These are phyloP conservation scores for Backusella luteola DNA, from an alignment of 192 early-diverging fungal species.

Conservation along the genomic window DNA sequence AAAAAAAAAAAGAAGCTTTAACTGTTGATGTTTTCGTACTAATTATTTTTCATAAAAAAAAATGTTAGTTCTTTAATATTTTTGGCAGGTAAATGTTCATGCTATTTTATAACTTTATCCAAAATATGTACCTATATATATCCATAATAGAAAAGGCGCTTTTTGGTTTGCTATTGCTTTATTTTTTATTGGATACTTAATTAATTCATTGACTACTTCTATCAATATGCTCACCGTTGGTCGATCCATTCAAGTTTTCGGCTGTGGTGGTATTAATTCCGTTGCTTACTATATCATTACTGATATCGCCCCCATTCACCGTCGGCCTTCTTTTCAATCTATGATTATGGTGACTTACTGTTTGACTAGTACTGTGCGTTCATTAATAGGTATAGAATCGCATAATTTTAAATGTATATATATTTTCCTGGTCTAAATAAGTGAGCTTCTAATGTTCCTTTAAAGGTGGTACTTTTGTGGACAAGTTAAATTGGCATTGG, in stretches of 20 bases:
- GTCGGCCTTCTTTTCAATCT: slow-evolving; percentile 63
- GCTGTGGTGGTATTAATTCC: slow-evolving; percentile 64
- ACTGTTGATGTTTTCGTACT: not conserved
- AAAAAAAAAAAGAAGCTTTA: not conserved
- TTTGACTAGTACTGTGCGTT: slow-evolving; percentile 62
- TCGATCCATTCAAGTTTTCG: slow-evolving; percentile 58
- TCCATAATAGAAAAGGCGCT: slow-evolving; percentile 19
- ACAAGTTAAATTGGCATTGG: slow-evolving; percentile 70
- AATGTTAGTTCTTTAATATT: not conserved
- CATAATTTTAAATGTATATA: slow-evolving; percentile 20
- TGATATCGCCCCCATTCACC: slow-evolving; percentile 62
- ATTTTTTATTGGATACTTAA: slow-evolving; percentile 50
- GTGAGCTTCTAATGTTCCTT: not conserved
- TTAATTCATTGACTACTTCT: slow-evolving; percentile 50
- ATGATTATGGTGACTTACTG: slow-evolving; percentile 59
- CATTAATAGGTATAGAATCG: slow-evolving; percentile 44
- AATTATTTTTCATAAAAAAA: not conserved
- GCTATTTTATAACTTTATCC: not conserved
- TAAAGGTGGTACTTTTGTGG: slow-evolving; percentile 68
- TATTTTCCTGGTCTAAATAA: slow-evolving; percentile 1
- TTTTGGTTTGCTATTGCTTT: slow-evolving; percentile 25
- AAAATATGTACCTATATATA: not conserved
- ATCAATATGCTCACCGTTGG: slow-evolving; percentile 66
- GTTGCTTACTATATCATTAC: slow-evolving; percentile 64
- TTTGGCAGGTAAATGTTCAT: not conserved